A percentile compares a stretch with the other conserved stretches of the same genome.
phyloP scores from a whole-genome alignment of 495 filamentous ascomycete species.

The Aspergillus bertholletiae region DNA sequence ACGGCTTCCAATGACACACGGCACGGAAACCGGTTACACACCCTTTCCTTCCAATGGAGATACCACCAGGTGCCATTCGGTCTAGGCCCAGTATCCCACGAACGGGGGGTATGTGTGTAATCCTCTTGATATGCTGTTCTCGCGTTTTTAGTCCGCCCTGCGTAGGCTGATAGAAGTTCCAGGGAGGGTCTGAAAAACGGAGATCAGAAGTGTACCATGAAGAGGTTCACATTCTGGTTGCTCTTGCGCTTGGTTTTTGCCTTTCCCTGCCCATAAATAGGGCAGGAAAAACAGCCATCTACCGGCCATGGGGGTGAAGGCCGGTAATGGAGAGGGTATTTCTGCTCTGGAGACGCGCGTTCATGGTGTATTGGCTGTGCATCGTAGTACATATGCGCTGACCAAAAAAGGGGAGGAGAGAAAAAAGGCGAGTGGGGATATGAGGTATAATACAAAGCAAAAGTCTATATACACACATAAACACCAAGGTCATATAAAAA shows the following conservation, averaged over 20 bases:
- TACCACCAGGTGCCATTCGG: neutral
- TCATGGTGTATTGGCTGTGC: constrained; percentile 15
- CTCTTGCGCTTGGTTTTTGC: constrained; percentile 40
- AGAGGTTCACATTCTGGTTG: constrained; percentile 37
- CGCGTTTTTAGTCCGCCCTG: constrained; percentile 52
- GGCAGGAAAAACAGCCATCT: constrained; percentile 17
- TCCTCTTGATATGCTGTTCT: constrained; percentile 36
- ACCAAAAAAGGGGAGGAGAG: constrained; percentile 3
- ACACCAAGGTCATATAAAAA: constrained; percentile 8
- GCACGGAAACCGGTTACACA: too few relatives aligned
- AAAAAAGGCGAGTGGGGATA: constrained; percentile 9
- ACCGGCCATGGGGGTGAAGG: constrained; percentile 21
- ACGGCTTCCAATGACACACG: too few relatives aligned
- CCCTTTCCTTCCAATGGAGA: neutral
- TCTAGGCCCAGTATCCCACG: neutral
- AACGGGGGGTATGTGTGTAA: neutral
- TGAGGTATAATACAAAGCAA: constrained; percentile 13
- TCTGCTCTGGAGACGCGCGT: constrained; percentile 40
- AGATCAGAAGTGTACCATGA: constrained; percentile 38
- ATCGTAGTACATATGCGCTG: neutral
- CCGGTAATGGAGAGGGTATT: constrained; percentile 30
- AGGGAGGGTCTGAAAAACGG: constrained; percentile 49
- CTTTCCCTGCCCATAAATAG: neutral
- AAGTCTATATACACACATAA: constrained; percentile 17
- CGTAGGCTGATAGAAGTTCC: constrained; percentile 38